Evolutionary conservation across 495 filamentous ascomycete genomes (phyloP), one percentile per base, ranked within the genome.

Genomic region (Penicillium cataractarum): DNA sequence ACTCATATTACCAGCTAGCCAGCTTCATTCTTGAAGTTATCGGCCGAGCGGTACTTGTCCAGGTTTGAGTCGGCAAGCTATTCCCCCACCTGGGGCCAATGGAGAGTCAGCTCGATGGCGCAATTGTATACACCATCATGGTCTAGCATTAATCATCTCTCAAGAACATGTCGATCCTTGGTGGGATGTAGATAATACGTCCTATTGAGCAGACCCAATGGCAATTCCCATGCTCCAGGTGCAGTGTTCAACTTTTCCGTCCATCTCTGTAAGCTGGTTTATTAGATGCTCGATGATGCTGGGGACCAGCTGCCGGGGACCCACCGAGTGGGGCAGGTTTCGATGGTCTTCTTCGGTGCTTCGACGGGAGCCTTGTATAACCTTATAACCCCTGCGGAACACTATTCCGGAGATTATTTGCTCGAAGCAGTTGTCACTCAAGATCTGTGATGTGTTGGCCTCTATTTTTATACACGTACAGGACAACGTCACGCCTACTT

Each of bases 81-180:
- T 65, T 65, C 44, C 55, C 52, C 49, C 46, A 50, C 58, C 19
- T 52, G 62, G 63, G 65, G 52, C 76, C 76, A 78, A 78, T 78
- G 54, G 71, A 68, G 61, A 63, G 59, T 33, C 35, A 32, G 42
- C 49, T 32, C 49, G 69, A 78, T 78, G 76, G 72, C 76, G 66
- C 60, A 63, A 71, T 68, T 40, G 51, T 22, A 52, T 32, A 22
- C 39, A 46, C 12, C 50, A 19, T 60, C 51, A 26, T 60, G 35
- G 40, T 60, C 52, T 40, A 26, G 13, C 24, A 54, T 51, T 2
- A 26, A 9, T 61, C n/a, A 21, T 52, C 48, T 49, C 21, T 39
- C 31, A 48, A 27, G 6, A 9, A 32, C 58, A 19, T 56, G 54
- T 42, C 32, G 22, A 56, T 56, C 54, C 21, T 9, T 21, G 9